Base-by-base conservation (phyloP, 148 eudicot genomes). In the Suaeda aralocaspica region DNA sequence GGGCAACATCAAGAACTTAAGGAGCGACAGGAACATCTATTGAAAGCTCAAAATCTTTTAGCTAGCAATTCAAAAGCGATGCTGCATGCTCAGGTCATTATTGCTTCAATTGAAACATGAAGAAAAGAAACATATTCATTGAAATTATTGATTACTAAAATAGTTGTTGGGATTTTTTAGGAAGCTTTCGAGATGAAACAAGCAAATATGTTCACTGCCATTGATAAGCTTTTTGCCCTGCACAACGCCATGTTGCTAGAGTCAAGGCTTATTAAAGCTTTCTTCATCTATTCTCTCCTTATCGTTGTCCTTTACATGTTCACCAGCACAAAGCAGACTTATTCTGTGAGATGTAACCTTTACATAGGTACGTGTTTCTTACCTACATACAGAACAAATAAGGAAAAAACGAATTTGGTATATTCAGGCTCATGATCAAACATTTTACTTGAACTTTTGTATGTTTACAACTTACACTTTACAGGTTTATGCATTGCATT, bases 181-280 rank as follows among this genome's bases (percentile, higher is more conserved):
- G 96, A 90, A 87, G 84, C 81, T 48, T 93, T 93, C 30, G 96
- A 93, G 76, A 72, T 87, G 0, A 93, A 85, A 80, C 98, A 90
- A 82, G 85, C 92, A 46, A 88, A 73, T 84, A 88, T 90, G 90
- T 88, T 93, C 67, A 80, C 76, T 18, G 84, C 90, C 15, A 74
- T 90, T 49, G 94, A 90, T 63, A 92, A 88, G 78, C 89, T 92
- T 15, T 92, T 88, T 39, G 76, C 86, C 2, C 55, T 92, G 50
- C 96, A 88, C 79, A 88, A 87, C 22, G 88, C 96, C n/a, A 74
- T 92, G 82, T 60, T 86, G 48, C 74, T 90, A 0, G 98, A 92
- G 62, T 85, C 98, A 1, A 74, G 94, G 59, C 75, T 85, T 24
- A 73, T 88, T 33, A 92, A 85, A 69, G 81, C 92, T 48, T 76